Percentiles rank a stretch among this genome's conserved stretches.
These are phyloP conservation scores for Articulospora tetracladia DNA, from an alignment of 495 filamentous ascomycete genomes.

Conservation along the genomic window DNA sequence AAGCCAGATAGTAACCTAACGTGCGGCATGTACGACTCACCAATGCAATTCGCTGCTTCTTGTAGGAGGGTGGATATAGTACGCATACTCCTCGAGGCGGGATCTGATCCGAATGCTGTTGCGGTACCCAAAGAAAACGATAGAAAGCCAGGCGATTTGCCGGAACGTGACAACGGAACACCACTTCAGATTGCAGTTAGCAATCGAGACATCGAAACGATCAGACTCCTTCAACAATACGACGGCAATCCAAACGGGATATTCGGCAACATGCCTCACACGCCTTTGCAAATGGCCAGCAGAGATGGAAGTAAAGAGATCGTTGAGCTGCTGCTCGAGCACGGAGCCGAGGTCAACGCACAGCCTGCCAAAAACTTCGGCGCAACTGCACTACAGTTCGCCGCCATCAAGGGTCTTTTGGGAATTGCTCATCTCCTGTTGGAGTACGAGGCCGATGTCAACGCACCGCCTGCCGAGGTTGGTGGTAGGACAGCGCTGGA, in stretches of 20 bases:
- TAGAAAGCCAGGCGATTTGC: too few species aligned
- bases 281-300: neutral
- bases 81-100: too few species aligned
- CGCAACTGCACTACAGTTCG: neutral
- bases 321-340: neutral
- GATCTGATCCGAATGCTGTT: too few species aligned
- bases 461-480: neutral
- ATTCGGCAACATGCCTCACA: neutral
- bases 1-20: too few species aligned
- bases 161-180: neutral
- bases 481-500: neutral
- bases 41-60: too few species aligned
- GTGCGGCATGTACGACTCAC: too few species aligned
- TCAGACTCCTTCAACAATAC: neutral
- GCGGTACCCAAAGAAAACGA: too few species aligned
- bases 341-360: neutral
- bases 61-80: too few species aligned
- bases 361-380: neutral
- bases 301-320: neutral
- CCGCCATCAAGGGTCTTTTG: neutral
- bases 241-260: neutral
- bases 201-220: neutral
- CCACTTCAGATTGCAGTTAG: conserved; percentile 7
- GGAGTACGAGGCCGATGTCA: neutral
- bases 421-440: neutral